Conservation (phyloP, 495 filamentous ascomycete genomes). For the Pseudoneurospora amorphoporcata region DNA sequence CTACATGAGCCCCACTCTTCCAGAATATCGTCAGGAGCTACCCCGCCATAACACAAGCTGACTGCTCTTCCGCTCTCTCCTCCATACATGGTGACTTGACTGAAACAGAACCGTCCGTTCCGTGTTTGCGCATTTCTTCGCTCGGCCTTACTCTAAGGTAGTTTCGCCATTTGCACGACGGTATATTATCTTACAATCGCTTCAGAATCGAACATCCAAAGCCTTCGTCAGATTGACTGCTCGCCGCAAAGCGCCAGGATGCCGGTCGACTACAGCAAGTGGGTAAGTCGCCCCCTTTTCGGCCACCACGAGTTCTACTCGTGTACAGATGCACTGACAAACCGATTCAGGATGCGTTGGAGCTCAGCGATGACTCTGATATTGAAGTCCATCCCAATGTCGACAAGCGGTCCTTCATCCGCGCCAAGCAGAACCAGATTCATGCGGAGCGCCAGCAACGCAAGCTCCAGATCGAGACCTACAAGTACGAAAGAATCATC, state of each 20-base stretch:
- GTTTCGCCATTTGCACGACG: background rate
- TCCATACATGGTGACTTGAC: background rate
- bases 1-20: background rate
- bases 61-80: background rate
- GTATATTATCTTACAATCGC: background rate
- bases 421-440: constrained; percentile 95
- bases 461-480: constrained; percentile 75
- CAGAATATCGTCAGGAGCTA: background rate
- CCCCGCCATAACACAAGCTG: background rate
- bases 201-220: background rate
- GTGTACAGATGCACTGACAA: background rate
- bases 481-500: constrained; percentile 86
- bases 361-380: constrained; percentile 95
- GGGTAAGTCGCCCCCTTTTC: constrained; percentile 39
- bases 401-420: constrained; percentile 96
- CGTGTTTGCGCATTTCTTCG: background rate
- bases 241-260: constrained; percentile 38
- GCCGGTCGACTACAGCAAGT: constrained; percentile 94
- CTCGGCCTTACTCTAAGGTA: background rate
- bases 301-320: background rate
- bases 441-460: constrained; percentile 78
- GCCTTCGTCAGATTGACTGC: background rate
- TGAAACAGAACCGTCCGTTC: background rate
- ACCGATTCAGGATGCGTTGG: constrained; percentile 59
- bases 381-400: constrained; percentile 98